A percentile compares a stretch with the other conserved stretches of the same genome.
Conservation (phyloP, 1,284 basidiomycete species). For the Kwoniella shivajii region DNA sequence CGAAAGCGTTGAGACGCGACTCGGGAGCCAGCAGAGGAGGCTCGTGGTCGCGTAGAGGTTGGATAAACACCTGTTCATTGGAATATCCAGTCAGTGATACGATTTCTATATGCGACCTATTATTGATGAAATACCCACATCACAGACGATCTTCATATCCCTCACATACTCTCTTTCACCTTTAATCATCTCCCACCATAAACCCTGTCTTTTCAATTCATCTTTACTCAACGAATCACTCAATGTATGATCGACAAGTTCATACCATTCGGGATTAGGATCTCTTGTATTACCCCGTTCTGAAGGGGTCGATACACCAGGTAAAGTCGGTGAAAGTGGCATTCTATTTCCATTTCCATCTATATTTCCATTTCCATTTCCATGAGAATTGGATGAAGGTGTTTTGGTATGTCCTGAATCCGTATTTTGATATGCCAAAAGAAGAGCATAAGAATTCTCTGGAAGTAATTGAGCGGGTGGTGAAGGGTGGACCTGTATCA, state of each 20-base stretch:
- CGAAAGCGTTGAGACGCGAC: constrained; percentile 61
- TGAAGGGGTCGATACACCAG: constrained; percentile 12
- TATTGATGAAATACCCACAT: constrained; percentile 55
- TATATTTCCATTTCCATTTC: too few species aligned
- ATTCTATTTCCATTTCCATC: background rate
- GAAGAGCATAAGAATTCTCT: constrained; percentile 33
- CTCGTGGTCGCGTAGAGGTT: constrained; percentile 60
- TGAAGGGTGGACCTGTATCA: background rate
- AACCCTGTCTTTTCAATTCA: constrained; percentile 76
- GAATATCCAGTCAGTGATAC: too few species aligned
- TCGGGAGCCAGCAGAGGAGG: constrained; percentile 63
- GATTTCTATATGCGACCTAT: constrained; percentile 5
- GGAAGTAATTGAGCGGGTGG: constrained; percentile 20
- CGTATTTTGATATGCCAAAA: constrained; percentile 36
- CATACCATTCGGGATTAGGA: constrained; percentile 66
- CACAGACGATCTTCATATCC: constrained; percentile 68
- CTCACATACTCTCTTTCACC: constrained; percentile 76
- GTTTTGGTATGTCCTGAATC: constrained; percentile 2
- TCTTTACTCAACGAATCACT: constrained; percentile 67
- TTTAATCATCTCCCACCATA: constrained; percentile 79
- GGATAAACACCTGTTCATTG: constrained; percentile 65
- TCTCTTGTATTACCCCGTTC: constrained; percentile 9
- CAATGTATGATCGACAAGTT: constrained; percentile 68
- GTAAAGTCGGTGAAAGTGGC: background rate
- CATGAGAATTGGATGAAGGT: constrained; percentile 7